Conservation (phyloP, 2,329 filamentous ascomycete genomes). For the Cladophialophora immunda region DNA sequence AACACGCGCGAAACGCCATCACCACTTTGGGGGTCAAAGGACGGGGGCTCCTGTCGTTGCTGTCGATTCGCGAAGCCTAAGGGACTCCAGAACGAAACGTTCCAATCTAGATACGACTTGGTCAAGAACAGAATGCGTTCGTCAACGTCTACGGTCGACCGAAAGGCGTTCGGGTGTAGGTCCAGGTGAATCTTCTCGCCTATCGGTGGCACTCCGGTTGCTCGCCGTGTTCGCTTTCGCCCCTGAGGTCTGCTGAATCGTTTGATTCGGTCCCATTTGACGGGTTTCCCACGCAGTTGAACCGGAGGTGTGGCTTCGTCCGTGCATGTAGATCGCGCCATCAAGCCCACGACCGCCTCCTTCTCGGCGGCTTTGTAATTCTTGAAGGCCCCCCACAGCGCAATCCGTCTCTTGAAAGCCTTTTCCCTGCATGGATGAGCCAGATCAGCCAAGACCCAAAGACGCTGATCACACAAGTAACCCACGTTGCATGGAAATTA, state of each 20-base stretch:
- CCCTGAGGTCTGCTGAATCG: constrained; percentile 17
- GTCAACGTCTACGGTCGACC: constrained; percentile 4
- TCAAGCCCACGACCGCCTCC: constrained; percentile 8
- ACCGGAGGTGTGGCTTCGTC: neutral
- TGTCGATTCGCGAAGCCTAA: constrained; percentile 12
- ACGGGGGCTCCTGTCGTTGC: neutral
- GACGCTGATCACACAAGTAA: neutral
- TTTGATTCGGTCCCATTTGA: constrained; percentile 25
- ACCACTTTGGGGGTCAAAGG: neutral
- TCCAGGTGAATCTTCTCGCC: constrained; percentile 21
- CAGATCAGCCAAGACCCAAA: neutral
- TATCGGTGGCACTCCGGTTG: constrained; percentile 10
- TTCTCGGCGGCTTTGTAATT: constrained; percentile 23
- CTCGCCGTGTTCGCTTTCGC: constrained; percentile 4
- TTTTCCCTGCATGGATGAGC: constrained; percentile 14
- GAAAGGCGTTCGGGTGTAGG: constrained; percentile 10
- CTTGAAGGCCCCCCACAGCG: constrained; percentile 20
- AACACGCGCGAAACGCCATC: constrained; percentile 3
- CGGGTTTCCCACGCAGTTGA: constrained; percentile 16
- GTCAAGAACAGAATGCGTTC: constrained; percentile 22
- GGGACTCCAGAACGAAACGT: constrained; percentile 16
- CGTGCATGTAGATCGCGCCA: neutral
- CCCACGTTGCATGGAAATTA: constrained; percentile 24
- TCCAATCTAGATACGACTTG: constrained; percentile 25
- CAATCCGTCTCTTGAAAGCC: constrained; percentile 25